Evolutionary conservation across 306 rosid species (phyloP), one percentile per base, ranked within the genome.

Genomic region (Begonia masoniana): DNA sequence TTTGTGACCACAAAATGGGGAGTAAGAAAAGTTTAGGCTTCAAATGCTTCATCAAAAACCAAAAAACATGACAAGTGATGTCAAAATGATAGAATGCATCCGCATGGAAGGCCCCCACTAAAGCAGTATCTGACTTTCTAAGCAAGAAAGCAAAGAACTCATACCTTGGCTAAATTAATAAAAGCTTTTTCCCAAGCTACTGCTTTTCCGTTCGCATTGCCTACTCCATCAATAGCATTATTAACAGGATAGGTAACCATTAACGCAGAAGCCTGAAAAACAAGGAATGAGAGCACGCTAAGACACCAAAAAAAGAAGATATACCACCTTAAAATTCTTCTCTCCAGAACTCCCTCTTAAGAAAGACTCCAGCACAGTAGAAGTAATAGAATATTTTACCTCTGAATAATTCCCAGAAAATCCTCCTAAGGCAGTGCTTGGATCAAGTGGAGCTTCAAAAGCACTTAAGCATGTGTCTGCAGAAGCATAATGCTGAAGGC

Each of bases 381-480:
- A 31, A 31, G 39, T 31, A 31, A 31, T 21, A 21, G 24, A 65
- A 47, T 12, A 62, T 62, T 62, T 69, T 71, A 89, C 97, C 89
- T 89, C 87, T 15, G 94, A 76, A 75, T 72, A 85, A 65, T 85
- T 80, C 59, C 95, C 97, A 55, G 79, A 72, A 74, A 78, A 89
- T 68, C 97, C 97, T 74, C 97, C 97, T 63, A 89, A 67, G 54
- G 91, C 86, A 41, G 89, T 80, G 74, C 82, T 76, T 57, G 97
- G 97, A 57, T 89, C 97, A 56, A 89, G 97, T 41, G 97, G 97
- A 51, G 82, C 97, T 81, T 85, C 72, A 76, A 85, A 89, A 60
- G 97, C 95, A 67, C 97, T 85, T 75, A 89, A 72, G 78, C 97
- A 89, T 60, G 97, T 85, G 46, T 89, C 97, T 9, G 95, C 62